Percentiles rank a stretch among this genome's conserved stretches.
Evolutionary conservation across 2,329 filamentous ascomycete genomes (phyloP).

Genomic region (Lecanoromycetidae sp.): DNA sequence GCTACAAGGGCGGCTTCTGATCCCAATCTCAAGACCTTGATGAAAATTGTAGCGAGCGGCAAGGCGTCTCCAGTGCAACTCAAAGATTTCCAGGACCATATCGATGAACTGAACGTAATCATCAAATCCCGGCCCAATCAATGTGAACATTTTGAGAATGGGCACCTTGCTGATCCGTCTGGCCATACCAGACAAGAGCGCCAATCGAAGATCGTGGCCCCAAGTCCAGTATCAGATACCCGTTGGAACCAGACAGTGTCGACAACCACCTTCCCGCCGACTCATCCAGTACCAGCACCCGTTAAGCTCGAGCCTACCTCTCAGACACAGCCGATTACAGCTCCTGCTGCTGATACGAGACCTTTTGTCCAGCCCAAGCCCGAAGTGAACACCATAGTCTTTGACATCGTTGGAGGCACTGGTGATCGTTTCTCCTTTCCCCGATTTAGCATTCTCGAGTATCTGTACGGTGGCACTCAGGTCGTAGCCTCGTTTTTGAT

Average conservation of each 20-base stretch:
- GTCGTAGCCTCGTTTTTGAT: slow-evolving; percentile 38
- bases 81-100: slow-evolving; percentile 38
- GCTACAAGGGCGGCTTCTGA: slow-evolving; percentile 39
- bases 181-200: not conserved
- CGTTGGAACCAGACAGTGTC: not conserved
- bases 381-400: slow-evolving; percentile 35
- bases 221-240: not conserved
- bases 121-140: slow-evolving; percentile 33
- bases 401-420: slow-evolving; percentile 35
- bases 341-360: slow-evolving; percentile 18
- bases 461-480: slow-evolving; percentile 33
- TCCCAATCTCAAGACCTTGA: slow-evolving; percentile 37
- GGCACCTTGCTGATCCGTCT: slow-evolving; percentile 1
- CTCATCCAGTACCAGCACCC: not conserved
- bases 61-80: slow-evolving; percentile 38
- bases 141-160: slow-evolving; percentile 13
- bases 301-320: slow-evolving; percentile 15
- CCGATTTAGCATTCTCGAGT: slow-evolving; percentile 37
- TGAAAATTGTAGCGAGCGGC: slow-evolving; percentile 39
- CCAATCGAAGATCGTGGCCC: not conserved
- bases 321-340: slow-evolving; percentile 6
- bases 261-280: not conserved
- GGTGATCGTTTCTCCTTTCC: slow-evolving; percentile 39
- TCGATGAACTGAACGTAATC: slow-evolving; percentile 40
- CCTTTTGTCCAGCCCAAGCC: slow-evolving; percentile 23